Conservation (phyloP, 1,139 yeast species). For the Nakaseomyces nivariensis region DNA sequence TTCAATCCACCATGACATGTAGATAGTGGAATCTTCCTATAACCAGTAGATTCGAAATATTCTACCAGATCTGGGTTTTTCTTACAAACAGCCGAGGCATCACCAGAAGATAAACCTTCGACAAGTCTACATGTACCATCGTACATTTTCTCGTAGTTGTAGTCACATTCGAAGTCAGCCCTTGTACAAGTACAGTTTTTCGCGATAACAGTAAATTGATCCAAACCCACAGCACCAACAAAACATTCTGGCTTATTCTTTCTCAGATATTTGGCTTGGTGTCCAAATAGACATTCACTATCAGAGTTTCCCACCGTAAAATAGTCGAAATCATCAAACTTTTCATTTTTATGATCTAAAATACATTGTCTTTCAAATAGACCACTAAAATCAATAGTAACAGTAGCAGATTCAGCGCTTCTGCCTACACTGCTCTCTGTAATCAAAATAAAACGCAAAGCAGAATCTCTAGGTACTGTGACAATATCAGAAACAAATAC, state of each 20-base stretch:
- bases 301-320: slow-evolving; percentile 74
- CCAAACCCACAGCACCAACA: slow-evolving; percentile 62
- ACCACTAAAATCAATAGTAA: slow-evolving; percentile 62
- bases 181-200: slow-evolving; percentile 78
- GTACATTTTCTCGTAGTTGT: slow-evolving; percentile 55
- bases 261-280: slow-evolving; percentile 66
- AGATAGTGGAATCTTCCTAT: slow-evolving; percentile 61
- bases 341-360: slow-evolving; percentile 49
- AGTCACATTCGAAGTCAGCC: slow-evolving; percentile 90
- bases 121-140: slow-evolving; percentile 87
- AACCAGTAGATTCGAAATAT: slow-evolving; percentile 73
- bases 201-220: slow-evolving; percentile 47
- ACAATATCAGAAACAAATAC: slow-evolving; percentile 62
- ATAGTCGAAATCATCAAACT: slow-evolving; percentile 65
- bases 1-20: slow-evolving; percentile 66
- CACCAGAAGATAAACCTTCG: slow-evolving; percentile 57
- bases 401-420: slow-evolving; percentile 37
- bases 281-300: slow-evolving; percentile 78
- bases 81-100: slow-evolving; percentile 54
- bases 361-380: slow-evolving; percentile 61
- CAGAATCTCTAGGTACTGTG: slow-evolving; percentile 85
- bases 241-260: slow-evolving; percentile 67
- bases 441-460: slow-evolving; percentile 59
- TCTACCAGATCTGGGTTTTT: slow-evolving; percentile 47
- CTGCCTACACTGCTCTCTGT: slow-evolving; percentile 30